Conservation (phyloP, 768 basidiomycete genomes). For the Saitozyma podzolica region DNA sequence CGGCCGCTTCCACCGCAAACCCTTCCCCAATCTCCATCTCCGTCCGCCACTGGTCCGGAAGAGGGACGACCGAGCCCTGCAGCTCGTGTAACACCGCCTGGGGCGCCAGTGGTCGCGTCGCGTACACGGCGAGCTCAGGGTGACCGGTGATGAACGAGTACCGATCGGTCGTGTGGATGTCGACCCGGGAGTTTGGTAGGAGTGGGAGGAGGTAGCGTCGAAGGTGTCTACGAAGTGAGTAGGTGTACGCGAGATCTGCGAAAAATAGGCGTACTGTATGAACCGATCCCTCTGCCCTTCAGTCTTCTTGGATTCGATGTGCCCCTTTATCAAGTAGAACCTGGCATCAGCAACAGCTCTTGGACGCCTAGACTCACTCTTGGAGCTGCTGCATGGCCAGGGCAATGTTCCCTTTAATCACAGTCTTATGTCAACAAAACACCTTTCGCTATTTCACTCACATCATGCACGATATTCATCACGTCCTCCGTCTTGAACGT, state of each 20-base stretch:
- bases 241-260: neutral
- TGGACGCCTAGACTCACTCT: slow-evolving; percentile 27
- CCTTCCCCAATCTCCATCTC: slow-evolving; percentile 42
- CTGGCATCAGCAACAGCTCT: slow-evolving; percentile 7
- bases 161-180: slow-evolving; percentile 44
- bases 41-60: slow-evolving; percentile 41
- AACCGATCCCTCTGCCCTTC: slow-evolving; percentile 38
- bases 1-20: slow-evolving; percentile 23
- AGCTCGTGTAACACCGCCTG: slow-evolving; percentile 36
- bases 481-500: slow-evolving; percentile 45
- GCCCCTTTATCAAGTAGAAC: slow-evolving; percentile 37
- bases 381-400: slow-evolving; percentile 29
- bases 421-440: slow-evolving; percentile 30
- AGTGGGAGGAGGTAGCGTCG: slow-evolving; percentile 43
- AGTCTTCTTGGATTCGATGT: slow-evolving; percentile 32
- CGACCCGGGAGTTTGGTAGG: slow-evolving; percentile 42
- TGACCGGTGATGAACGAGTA: slow-evolving; percentile 45
- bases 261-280: slow-evolving; percentile 26
- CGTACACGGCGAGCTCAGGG: slow-evolving; percentile 45
- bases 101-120: slow-evolving; percentile 33
- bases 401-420: slow-evolving; percentile 26
- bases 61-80: slow-evolving; percentile 44
- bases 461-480: slow-evolving; percentile 42
- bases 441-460: slow-evolving; percentile 13
- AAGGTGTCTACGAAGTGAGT: slow-evolving; percentile 32